These are phyloP conservation scores for Leccinellum luteum DNA, from an alignment of 768 basidiomycete species.

Conservation along the genomic window DNA sequence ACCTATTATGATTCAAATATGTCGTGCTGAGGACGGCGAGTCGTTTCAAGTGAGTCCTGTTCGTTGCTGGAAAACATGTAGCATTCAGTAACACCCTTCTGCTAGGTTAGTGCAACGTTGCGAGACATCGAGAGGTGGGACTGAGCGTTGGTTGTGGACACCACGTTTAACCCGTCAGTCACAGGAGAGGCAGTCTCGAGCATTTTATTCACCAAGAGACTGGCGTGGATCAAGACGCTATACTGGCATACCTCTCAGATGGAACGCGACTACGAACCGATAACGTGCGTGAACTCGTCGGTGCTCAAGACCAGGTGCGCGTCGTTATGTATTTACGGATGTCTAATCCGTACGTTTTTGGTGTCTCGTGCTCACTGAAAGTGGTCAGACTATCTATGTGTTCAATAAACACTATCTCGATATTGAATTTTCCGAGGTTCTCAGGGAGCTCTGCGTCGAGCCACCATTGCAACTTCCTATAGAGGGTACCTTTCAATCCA, in stretches of 20 bases:
- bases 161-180: constrained; percentile 5
- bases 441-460: constrained; percentile 59
- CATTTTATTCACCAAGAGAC: constrained; percentile 68
- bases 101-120: constrained; percentile 55
- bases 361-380: constrained; percentile 12
- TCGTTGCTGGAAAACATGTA: neutral
- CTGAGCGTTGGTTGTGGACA: constrained; percentile 2
- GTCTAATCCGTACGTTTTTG: neutral
- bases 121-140: constrained; percentile 75
- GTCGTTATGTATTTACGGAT: neutral
- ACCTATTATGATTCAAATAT: constrained; percentile 56
- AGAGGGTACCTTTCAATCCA: constrained; percentile 49
- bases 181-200: constrained; percentile 67
- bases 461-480: constrained; percentile 66
- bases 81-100: neutral
- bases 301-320: constrained; percentile 70
- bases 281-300: constrained; percentile 75
- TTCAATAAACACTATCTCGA: constrained; percentile 84
- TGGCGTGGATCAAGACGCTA: constrained; percentile 64
- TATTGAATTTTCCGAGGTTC: constrained; percentile 60
- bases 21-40: constrained; percentile 63
- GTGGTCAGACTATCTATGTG: constrained; percentile 64
- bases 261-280: constrained; percentile 67
- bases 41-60: constrained; percentile 48
- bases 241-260: constrained; percentile 78